Percentiles rank a stretch among this genome's conserved stretches.
phyloP scores from a whole-genome alignment of 495 filamentous ascomycete species.

The Polyplosphaeria fusca region DNA sequence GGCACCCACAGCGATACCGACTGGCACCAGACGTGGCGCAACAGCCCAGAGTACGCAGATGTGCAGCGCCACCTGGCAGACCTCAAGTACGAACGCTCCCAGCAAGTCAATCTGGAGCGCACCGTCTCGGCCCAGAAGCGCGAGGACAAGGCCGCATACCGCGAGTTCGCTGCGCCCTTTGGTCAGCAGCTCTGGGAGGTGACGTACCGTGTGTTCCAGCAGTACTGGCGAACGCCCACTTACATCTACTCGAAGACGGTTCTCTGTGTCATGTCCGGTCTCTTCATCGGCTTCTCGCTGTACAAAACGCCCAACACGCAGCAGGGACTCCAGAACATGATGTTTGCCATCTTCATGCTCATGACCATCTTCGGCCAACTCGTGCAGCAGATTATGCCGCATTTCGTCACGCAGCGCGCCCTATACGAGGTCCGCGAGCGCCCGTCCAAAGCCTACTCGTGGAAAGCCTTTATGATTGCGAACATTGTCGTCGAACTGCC shows the following conservation, averaged over 20 bases:
- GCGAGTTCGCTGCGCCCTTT: conserved; percentile 45
- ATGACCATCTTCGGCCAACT: conserved; percentile 51
- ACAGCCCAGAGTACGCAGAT: conserved; percentile 64
- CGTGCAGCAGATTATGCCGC: conserved; percentile 53
- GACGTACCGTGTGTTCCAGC: conserved; percentile 68
- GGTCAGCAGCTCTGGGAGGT: conserved; percentile 53
- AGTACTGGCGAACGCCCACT: conserved; percentile 83
- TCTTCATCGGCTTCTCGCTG: conserved; percentile 91
- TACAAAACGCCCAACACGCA: conserved; percentile 64
- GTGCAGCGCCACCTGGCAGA: conserved; percentile 67
- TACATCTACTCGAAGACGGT: conserved; percentile 75
- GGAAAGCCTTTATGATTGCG: conserved; percentile 52
- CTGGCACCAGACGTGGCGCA: conserved; percentile 79
- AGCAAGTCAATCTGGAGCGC: conserved; percentile 38
- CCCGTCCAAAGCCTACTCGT: conserved; percentile 55
- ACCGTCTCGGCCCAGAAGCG: conserved; percentile 30
- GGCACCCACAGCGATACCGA: conserved; percentile 71
- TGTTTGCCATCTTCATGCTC: conserved; percentile 53
- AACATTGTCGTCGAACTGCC: conserved; percentile 54
- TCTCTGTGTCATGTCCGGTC: conserved; percentile 54
- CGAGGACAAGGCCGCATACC: conserved; percentile 41
- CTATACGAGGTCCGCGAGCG: conserved; percentile 55
- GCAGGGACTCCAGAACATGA: conserved; percentile 74
- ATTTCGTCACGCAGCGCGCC: conserved; percentile 52
- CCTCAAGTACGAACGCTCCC: conserved; percentile 59